Evolutionary conservation across 768 basidiomycete genomes (phyloP), one percentile per base, ranked within the genome.

Genomic region (Pisolithus orientalis): DNA sequence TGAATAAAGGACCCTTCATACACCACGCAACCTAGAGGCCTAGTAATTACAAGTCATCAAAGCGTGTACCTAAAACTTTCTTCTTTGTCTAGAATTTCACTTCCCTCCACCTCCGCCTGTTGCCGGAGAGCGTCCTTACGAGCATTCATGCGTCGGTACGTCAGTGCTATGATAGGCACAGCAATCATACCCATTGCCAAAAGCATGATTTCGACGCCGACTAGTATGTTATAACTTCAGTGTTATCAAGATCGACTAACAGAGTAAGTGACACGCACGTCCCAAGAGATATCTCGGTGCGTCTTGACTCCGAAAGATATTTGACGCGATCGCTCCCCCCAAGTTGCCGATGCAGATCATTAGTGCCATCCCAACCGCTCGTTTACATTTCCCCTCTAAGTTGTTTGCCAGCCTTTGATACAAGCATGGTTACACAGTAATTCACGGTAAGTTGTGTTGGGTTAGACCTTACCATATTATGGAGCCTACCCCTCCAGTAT

Each of bases 301-400:
- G 57, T 85, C 85, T 53, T 74, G 70, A 0, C 77, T 59, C 8
- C 83, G 74, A 60, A 79, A 86, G 14, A 86, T 77, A 55, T 80
- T 82, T 16, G 75, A 73, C 5, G 83, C 78, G 49, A 85, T 78
- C 0, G 79, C 80, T 4, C 82, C 83, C 29, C 76, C 71, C 55
- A 85, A 77, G 59, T 84, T 84, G 0, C 82, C 84, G n/a, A 85
- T 72, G 6, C 82, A 80, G 28, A 85, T 81, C 17, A 83, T 80
- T 21, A 85, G 47, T 0, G 82, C 83, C 75, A 85, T 79, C 3
- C 79, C 82, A 9, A 83, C 68, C 17, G 64, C 84, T 4, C 85
- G 82, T 61, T 85, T 85, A 62, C 82, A 85, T 56, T 83, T 82
- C 0, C 84, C 84, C 6, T 39, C 40, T 13, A 55, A 51, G 29